Conservation (phyloP, 345 rosid genomes). For the Gossypium raimondii region DNA sequence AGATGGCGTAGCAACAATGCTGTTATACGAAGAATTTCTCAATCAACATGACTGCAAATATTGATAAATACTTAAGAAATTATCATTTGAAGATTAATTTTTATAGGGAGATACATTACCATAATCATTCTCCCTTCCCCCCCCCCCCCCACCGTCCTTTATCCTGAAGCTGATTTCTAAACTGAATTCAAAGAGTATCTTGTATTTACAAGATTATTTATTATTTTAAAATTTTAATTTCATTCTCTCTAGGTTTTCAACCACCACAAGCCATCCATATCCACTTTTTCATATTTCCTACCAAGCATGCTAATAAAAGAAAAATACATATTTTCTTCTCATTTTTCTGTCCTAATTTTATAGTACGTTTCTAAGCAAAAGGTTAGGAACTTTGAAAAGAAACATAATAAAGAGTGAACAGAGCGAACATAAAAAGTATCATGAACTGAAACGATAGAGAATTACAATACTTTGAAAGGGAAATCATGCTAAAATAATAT, state of each 20-base stretch:
- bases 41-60: not conserved
- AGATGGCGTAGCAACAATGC: not conserved
- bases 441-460: not conserved
- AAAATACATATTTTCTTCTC: too few relatives aligned
- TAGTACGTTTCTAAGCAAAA: too few relatives aligned
- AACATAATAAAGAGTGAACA: not conserved
- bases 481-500: not conserved
- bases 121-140: not conserved
- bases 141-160: not conserved
- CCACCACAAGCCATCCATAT: too few relatives aligned
- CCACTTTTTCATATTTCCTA: too few relatives aligned
- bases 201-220: too few relatives aligned
- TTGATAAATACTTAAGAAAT: not conserved
- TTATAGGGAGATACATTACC: not conserved
- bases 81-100: not conserved
- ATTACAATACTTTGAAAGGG: not conserved
- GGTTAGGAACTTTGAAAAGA: not conserved
- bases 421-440: not conserved
- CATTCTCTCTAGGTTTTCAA: too few relatives aligned
- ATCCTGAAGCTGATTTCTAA: not conserved
- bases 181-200: not conserved
- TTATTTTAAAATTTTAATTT: too few relatives aligned
- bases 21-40: not conserved
- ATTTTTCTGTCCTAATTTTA: too few relatives aligned
- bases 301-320: too few relatives aligned